Base-by-base conservation (phyloP, 495 filamentous ascomycete genomes). In the Penicillium maclennaniae region DNA sequence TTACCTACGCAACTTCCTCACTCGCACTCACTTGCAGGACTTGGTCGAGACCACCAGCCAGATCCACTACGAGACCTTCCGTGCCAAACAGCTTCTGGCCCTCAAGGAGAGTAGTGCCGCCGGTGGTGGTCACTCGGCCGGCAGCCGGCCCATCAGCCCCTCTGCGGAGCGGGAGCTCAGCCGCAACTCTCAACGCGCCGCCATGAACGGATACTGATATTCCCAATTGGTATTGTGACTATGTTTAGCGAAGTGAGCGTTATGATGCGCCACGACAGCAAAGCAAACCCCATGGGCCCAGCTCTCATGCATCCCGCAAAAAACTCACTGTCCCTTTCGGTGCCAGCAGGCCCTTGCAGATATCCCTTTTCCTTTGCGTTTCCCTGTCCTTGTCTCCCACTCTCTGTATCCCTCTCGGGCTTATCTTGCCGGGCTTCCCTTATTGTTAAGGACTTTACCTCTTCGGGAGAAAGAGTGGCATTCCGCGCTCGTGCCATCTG, bases 31-130 rank as follows among this genome's bases (percentile, higher is more conserved):
- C 73, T 79, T 95, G 49, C 88, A 99, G 79, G 93, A 99, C 63
- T 83, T 99, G 51, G 97, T 99, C 71, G 93, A 96, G 72, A 99
- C 93, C 12, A 99, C 93, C n/a, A 96, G 92, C 59, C 93, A 97
- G 78, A 99, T 97, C 74, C 93, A 99, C 79, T 99, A 99, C 78
- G 93, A 99, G 80, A 95, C 89, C 45, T 99, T 97, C 91, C 92
- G 93, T 74, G 92, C 93, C 59, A 99, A 97, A 83, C 95, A 99
- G 74, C 79, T 99, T 63, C 73, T 99, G 60, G 93, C 93, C 45
- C 81, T 99, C 62, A 97, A 97, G 83, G 93, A 99, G 79, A 93
- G 87, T 78, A 96, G 90, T 69, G 89, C 89, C 53, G 88, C 88
- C 50, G 81, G 80, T 53, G 81, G 80, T 53, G 84, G 87, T 59